phyloP scores from a whole-genome alignment of 805 yeast species.

The Isabelozyma pseudorhagii region DNA sequence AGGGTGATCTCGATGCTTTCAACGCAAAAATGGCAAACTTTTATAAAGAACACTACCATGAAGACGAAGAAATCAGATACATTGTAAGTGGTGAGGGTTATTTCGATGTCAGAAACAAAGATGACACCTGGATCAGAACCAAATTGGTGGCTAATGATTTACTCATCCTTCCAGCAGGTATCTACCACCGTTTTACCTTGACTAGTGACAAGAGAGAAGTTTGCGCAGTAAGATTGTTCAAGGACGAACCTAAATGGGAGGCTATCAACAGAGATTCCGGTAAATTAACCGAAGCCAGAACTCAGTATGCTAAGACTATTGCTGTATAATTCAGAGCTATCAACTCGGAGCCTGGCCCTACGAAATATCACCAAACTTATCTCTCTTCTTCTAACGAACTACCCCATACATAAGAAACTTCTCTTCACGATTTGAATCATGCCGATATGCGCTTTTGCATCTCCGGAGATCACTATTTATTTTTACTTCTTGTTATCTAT shows the following conservation, averaged over 20 bases:
- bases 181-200: slow-evolving; percentile 89
- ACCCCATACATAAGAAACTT: neutral
- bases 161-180: slow-evolving; percentile 83
- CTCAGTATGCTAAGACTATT: slow-evolving; percentile 28
- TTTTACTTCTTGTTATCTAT: neutral
- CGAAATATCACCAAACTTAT: neutral
- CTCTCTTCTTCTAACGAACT: neutral
- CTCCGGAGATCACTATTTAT: neutral
- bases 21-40: slow-evolving; percentile 65
- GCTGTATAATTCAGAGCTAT: slow-evolving; percentile 11
- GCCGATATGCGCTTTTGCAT: too few relatives aligned
- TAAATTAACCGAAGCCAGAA: slow-evolving; percentile 30
- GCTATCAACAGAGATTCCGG: slow-evolving; percentile 67
- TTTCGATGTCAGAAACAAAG: slow-evolving; percentile 75
- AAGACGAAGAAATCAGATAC: slow-evolving; percentile 95
- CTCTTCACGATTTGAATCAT: neutral
- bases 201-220: slow-evolving; percentile 55
- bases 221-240: slow-evolving; percentile 77
- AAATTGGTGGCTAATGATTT: slow-evolving; percentile 63
- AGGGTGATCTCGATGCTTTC: slow-evolving; percentile 53
- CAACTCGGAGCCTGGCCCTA: neutral
- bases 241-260: slow-evolving; percentile 96
- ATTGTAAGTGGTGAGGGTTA: slow-evolving; percentile 86
- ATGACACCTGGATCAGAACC: slow-evolving; percentile 73
- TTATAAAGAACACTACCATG: slow-evolving; percentile 86